Evolutionary conservation across 2,329 filamentous ascomycete genomes (phyloP), one percentile per base, ranked within the genome.

Genomic region (Diaporthe helianthi): DNA sequence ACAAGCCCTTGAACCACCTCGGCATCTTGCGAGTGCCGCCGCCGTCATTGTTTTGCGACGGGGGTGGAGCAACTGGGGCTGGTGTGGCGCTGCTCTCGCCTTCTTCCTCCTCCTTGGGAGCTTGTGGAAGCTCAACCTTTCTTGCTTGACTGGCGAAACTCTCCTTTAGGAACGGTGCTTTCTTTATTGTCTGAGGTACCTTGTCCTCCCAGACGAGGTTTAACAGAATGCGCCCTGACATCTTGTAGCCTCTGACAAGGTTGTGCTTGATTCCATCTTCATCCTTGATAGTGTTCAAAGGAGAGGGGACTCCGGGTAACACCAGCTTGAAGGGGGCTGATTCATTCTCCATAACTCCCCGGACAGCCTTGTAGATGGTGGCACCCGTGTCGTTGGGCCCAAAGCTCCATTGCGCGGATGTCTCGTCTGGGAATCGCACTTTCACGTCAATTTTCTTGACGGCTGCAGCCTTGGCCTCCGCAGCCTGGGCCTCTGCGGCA

Each of bases 391-490:
- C 90, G 1, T 83, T 78, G 24, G 89, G 88, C 1, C 84, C 86
- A 73, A 97, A 89, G n/a, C 85, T 86, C 81, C 90, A 90, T 64
- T 93, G 88, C 38, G 94, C 88, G 65, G 90, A 89, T 69, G 90
- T 92, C 74, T 94, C 92, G 77, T 98, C 94, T 0, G 95, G 95
- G 74, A 98, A 94, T 31, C 94, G 91, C 60, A 98, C 87, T 73
- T 92, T 93, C 72, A 98, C 85, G 33, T 89, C 86, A 38, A 97
- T 87, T 38, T 88, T 87, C 63, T 87, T 88, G 71, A 94, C 85
- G 6, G 87, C 85, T 6, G 90, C 86, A 1, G 94, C 82, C 72
- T 85, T 90, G 36, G 90, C 89, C 55, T 87, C 86, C 65, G 90
- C 89, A 26, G 87, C 89, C 6, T 87, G 84, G 41, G 89, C 90